Evolutionary conservation across 768 basidiomycete genomes (phyloP), one percentile per base, ranked within the genome.

Genomic region (Tremella fuciformis): DNA sequence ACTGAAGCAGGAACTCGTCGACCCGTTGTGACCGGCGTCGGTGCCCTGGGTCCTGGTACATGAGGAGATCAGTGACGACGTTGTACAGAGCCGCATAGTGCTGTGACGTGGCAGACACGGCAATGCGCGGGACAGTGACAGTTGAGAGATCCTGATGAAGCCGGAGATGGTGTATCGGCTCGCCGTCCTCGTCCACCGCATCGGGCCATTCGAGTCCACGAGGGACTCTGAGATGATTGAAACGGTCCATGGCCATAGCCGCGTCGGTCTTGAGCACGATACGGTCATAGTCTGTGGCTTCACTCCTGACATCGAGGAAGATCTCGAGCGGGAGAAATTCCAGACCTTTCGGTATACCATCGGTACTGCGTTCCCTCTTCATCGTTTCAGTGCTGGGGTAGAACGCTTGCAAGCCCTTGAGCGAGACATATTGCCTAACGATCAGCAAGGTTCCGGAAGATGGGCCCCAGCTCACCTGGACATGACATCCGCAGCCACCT

Each of bases 201-300:
- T 66, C 52, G 1, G 29, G 85, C 84, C 26, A 86, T 78, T 67
- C 51, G 2, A 71, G 52, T 6, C 62, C 63, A 39, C 63, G 55
- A 13, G 65, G 86, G 52, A 92, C 79, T 37, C 93, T 86, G 8
- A 96, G 82, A 41, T 87, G 86, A 77, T 98, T 98, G 80, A 94
- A 94, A 74, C 89, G 91, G 81, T 97, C 93, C 73, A 92, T 91
- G 48, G 86, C 87, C 60, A 94, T 84, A 3, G 82, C 85, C 0
- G 88, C 88, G 57, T 89, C 85, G 0, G 92, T 90, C 75, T 90
- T 88, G 2, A 90, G 88, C 6, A 97, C 88, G 39, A 98, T 82
- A 1, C 91, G 87, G 68, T 94, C 90, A 74, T 94, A 94, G 50
- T 84, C 84, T 49, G 81, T 80, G 60, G 85, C 87, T 77, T 92